A percentile compares a stretch with the other conserved stretches of the same genome.
phyloP scores from a whole-genome alignment of 495 filamentous ascomycete genomes.

The Trichoderma virens region DNA sequence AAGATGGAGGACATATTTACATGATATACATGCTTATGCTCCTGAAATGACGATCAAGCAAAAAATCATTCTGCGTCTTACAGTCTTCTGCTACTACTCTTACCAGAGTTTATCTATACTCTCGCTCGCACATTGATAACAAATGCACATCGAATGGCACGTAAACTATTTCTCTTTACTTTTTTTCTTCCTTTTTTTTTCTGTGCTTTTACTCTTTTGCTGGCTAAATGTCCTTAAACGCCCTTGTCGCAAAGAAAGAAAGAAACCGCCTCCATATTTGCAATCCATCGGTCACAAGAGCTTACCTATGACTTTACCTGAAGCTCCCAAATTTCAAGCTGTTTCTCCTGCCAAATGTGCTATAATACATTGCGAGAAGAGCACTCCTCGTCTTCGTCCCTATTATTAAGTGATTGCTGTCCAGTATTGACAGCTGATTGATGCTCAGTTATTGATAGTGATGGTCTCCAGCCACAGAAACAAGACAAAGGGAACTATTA shows the following conservation, averaged over 20 bases:
- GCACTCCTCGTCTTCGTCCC: neutral
- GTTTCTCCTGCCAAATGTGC: slow-evolving; percentile 2
- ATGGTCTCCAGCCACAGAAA: neutral
- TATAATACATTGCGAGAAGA: slow-evolving; percentile 5
- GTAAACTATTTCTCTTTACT: neutral
- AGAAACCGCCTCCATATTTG: slow-evolving; percentile 17
- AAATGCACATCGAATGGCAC: neutral
- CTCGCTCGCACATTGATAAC: neutral
- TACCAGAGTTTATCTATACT: neutral
- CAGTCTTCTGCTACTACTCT: neutral
- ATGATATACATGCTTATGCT: slow-evolving; percentile 11
- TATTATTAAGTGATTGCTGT: slow-evolving; percentile 1
- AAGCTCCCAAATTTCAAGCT: slow-evolving; percentile 13
- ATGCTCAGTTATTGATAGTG: slow-evolving; percentile 1
- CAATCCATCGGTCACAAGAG: slow-evolving; percentile 25
- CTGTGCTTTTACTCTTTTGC: neutral
- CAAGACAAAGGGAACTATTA: neutral
- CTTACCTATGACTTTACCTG: slow-evolving; percentile 71
- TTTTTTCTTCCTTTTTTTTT: neutral
- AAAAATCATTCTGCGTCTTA: neutral
- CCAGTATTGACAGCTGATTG: neutral
- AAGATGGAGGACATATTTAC: slow-evolving; percentile 11
- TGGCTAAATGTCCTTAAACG: neutral
- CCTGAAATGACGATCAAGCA: slow-evolving; percentile 12
- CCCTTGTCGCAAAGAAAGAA: slow-evolving; percentile 8